Percentiles rank a stretch among this genome's conserved stretches.
These are phyloP conservation scores for Lactarius evosmus DNA, from an alignment of 768 basidiomycete genomes.

Conservation along the genomic window DNA sequence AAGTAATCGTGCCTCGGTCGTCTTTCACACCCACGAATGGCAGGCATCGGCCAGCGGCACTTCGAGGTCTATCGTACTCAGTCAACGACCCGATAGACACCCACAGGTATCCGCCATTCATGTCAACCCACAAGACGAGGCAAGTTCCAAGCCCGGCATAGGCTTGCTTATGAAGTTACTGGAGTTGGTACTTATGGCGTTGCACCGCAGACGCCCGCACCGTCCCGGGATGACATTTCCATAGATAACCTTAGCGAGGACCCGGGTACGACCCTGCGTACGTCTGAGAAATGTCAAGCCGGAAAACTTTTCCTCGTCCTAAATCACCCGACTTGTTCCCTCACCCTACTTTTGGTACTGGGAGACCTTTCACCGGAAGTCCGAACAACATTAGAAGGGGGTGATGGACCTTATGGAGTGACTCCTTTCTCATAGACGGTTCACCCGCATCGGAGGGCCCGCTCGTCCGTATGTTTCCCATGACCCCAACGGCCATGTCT, in stretches of 20 bases:
- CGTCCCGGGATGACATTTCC: not conserved
- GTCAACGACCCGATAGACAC: slow-evolving; percentile 51
- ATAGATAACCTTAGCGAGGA: not conserved
- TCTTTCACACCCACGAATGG: not conserved
- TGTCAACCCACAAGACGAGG: slow-evolving; percentile 63
- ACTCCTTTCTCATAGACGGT: not conserved
- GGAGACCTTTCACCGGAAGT: not conserved
- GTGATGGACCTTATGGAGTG: not conserved
- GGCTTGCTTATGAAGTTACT: not conserved
- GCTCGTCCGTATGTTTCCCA: not conserved
- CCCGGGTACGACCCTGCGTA: not conserved
- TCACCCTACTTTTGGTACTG: too few species aligned
- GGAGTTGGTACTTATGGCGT: slow-evolving; percentile 45
- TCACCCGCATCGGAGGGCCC: not conserved
- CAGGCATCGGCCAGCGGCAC: not conserved
- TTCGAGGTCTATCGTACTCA: slow-evolving; percentile 29
- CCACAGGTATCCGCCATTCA: slow-evolving; percentile 59
- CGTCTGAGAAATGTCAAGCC: not conserved
- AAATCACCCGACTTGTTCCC: not conserved
- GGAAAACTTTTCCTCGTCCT: not conserved
- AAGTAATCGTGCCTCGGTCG: not conserved
- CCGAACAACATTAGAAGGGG: not conserved
- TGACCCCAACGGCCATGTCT: not conserved
- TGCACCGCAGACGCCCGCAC: not conserved
- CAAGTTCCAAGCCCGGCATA: slow-evolving; percentile 38